Evolutionary conservation across 345 rosid species (phyloP), one percentile per base, ranked within the genome.

Genomic region (Euclidium syriacum): DNA sequence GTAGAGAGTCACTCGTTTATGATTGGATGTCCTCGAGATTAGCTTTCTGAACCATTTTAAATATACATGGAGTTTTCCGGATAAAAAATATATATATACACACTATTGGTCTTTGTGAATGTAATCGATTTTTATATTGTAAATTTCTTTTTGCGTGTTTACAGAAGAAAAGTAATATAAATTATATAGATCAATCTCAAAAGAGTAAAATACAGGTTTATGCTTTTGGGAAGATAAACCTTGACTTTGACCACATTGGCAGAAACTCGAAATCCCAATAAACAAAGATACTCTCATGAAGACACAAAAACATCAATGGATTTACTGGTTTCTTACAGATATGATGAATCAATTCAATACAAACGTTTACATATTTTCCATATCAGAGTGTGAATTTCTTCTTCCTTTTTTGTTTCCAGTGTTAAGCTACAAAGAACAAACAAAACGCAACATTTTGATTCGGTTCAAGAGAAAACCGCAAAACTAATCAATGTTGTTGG

Each of bases 381-480:
- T 36, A 22, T 26, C 2, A 42, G 34, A 25, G 3, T 42, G 4
- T 52, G 40, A 33, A 23, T 11, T 43, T 53, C 16, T 14, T 32
- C 1, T 10, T 52, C 27, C 10, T 11, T 43, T 53, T 23, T 14
- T 32, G 1, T 10, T 52, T 32, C 10, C 48, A 30, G 52, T 6
- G 33, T 39, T 36, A 47, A 70, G 34, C 26, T 44, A 26, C 55
- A 52, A 52, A 52, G 25, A 69, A 52, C 20, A 26, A 69, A 50
- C 56, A 69, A 61, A 61, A 43, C 30, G 61, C 67, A 69, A 47
- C 64, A 70, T 36, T 20, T 27, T 46, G 58, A 70, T 55, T 54
- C 52, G 54, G 7, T 18, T 49, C 6, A n/a, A 23, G 23, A 47
- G 7, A 12, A n/a, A 12, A 15, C 12, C 67, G 3, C n/a, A 62